Conservation (phyloP, 2,329 filamentous ascomycete genomes). For the Sclerotinia borealis region DNA sequence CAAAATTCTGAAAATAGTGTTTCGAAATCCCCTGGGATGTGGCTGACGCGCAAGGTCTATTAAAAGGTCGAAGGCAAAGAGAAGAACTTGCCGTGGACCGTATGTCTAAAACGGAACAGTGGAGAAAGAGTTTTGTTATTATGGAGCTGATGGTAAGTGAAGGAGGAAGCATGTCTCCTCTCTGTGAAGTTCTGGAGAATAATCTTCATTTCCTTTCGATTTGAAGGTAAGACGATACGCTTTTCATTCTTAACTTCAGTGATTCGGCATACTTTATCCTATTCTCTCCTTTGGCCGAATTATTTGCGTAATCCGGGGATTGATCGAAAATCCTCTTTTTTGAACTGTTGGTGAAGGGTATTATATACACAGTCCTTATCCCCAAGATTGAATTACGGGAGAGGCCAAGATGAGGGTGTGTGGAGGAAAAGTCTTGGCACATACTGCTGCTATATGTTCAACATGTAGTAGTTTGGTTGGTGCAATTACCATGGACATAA, state of each 20-base stretch:
- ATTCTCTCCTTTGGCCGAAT: constrained; percentile 9
- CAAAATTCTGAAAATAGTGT: not conserved
- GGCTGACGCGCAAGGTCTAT: not conserved
- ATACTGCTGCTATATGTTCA: constrained; percentile 11
- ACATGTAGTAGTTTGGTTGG: constrained; percentile 7
- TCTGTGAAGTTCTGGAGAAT: not conserved
- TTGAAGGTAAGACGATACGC: not conserved
- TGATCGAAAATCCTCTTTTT: not conserved
- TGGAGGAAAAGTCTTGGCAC: constrained; percentile 11
- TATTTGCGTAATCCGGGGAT: not conserved
- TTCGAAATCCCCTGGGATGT: not conserved
- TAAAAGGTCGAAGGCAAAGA: not conserved
- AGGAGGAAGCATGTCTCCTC: not conserved
- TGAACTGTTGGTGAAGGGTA: not conserved
- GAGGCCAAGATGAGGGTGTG: constrained; percentile 10
- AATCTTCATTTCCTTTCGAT: not conserved
- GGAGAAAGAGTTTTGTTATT: constrained; percentile 6
- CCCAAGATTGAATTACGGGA: not conserved
- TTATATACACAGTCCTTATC: not conserved
- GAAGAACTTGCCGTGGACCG: not conserved
- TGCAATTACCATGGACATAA: constrained; percentile 10
- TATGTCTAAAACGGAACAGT: not conserved
- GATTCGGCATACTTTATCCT: constrained; percentile 6
- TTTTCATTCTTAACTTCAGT: not conserved
- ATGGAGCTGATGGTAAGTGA: constrained; percentile 4